These are phyloP conservation scores for Cenchrus fungigraminus DNA, from an alignment of 176 grass and related monocot genomes.

Conservation along the genomic window DNA sequence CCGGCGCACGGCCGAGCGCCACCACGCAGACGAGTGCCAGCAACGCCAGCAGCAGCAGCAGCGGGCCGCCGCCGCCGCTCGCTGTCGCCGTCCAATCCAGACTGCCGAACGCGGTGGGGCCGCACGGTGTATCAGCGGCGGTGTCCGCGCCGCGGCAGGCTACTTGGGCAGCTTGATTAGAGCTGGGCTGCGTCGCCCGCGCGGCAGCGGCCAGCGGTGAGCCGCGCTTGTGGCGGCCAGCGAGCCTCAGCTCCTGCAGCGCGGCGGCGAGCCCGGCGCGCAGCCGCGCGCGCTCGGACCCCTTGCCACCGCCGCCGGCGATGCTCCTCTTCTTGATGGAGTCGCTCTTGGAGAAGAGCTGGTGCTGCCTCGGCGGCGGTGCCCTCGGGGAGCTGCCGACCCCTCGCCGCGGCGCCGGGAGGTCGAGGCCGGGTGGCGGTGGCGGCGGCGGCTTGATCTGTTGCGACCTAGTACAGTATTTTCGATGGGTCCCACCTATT, in stretches of 20 bases:
- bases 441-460: too few relatives aligned
- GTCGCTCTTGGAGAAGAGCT: constrained; percentile 16
- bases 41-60: constrained; percentile 8
- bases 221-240: not conserved
- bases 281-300: too few relatives aligned
- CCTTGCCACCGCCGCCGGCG: not conserved
- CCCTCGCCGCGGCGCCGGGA: not conserved
- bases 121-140: too few relatives aligned
- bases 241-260: constrained; percentile 34
- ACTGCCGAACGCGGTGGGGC: not conserved
- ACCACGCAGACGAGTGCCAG: constrained; percentile 54
- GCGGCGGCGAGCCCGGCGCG: constrained; percentile 37
- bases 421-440: too few relatives aligned
- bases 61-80: not conserved
- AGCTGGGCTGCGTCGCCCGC: too few relatives aligned
- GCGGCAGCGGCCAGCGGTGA: not conserved
- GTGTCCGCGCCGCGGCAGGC: too few relatives aligned
- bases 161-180: too few relatives aligned
- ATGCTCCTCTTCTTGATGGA: constrained; percentile 33
- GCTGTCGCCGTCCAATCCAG: not conserved
- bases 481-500: too few relatives aligned
- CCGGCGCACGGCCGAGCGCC: constrained; percentile 47
- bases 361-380: not conserved
- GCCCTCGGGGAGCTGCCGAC: constrained; percentile 17
- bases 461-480: too few relatives aligned